These are phyloP conservation scores for barrel medic (Medicago truncatula) DNA, from an alignment of 306 rosid species.

Conservation along the genomic window MtrunA17r5.0-ANR NC_053045.1:63865501-63866000, in stretches of 20 bases:
- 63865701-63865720: not conserved
- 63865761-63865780: not conserved
- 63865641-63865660: not conserved
- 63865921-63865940: conserved; percentile 53
- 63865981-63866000: conserved; percentile 41
- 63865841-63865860: conserved; percentile 38
- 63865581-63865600: too few relatives aligned
- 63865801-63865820: conserved; percentile 40
- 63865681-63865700: not conserved
- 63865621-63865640: too few relatives aligned
- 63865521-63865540: too few relatives aligned
- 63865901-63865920: conserved; percentile 56
- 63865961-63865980: conserved; percentile 46
- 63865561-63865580: too few relatives aligned
- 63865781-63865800: conserved; percentile 29
- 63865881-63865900: conserved; percentile 57
- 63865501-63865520: too few relatives aligned
- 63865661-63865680: not conserved
- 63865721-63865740: not conserved
- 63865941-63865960: conserved; percentile 41
- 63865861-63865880: conserved; percentile 47
- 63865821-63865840: conserved; percentile 32
- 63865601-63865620: too few relatives aligned
- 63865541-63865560: too few relatives aligned
- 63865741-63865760: not conserved